A percentile compares a stretch with the other conserved stretches of the same genome.
phyloP scores from a whole-genome alignment of 805 yeast genomes.

The Pichia exigua region DNA sequence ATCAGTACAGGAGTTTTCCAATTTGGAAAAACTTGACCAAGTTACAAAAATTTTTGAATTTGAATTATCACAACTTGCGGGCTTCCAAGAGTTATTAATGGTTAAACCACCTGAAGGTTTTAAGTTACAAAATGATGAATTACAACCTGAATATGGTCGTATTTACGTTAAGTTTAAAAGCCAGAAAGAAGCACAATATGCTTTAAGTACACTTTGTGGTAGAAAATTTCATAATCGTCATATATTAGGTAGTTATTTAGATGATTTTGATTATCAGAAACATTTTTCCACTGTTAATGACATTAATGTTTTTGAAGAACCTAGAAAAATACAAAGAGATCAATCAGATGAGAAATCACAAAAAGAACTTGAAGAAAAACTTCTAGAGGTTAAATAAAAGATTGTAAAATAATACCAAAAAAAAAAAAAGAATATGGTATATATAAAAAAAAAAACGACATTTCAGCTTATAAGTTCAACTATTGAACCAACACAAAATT shows the following conservation, averaged over 20 bases:
- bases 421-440: too few relatives aligned
- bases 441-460: too few relatives aligned
- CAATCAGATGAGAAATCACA: background rate
- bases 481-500: too few relatives aligned
- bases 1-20: constrained; percentile 43
- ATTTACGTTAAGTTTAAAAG: constrained; percentile 59
- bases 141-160: constrained; percentile 59
- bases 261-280: constrained; percentile 50
- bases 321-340: background rate
- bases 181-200: constrained; percentile 43
- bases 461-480: background rate
- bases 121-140: constrained; percentile 30
- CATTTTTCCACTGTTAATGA: background rate
- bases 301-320: background rate
- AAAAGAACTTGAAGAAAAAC: background rate
- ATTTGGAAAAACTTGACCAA: background rate
- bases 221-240: constrained; percentile 59
- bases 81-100: constrained; percentile 45
- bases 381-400: too few relatives aligned
- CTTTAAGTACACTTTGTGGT: constrained; percentile 54
- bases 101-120: constrained; percentile 46
- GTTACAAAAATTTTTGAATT: background rate
- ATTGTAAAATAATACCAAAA: too few relatives aligned
- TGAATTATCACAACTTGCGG: constrained; percentile 35
- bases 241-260: constrained; percentile 54